phyloP scores from a whole-genome alignment of 2,329 filamentous ascomycete genomes.

The Penicillium sclerotigenum region DNA sequence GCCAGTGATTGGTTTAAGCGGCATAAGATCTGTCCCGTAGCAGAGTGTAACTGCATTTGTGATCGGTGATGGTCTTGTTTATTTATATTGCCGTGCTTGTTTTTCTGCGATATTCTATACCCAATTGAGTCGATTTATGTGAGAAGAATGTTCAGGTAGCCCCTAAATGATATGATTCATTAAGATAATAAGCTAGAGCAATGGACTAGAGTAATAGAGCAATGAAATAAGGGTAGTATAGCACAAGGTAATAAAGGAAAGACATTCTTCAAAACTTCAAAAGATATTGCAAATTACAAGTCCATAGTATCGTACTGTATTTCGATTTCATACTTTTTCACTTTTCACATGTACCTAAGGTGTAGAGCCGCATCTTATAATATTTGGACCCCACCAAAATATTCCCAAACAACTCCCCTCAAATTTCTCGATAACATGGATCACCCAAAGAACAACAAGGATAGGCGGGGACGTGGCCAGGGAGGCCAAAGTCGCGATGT shows the following conservation, averaged over 20 bases:
- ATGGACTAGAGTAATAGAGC: too few relatives aligned
- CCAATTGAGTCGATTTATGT: slow-evolving; percentile 5
- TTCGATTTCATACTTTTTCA: too few relatives aligned
- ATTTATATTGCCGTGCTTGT: background rate
- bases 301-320: too few relatives aligned
- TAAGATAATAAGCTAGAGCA: background rate
- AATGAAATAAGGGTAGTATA: too few relatives aligned
- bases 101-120: slow-evolving; percentile 13
- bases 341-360: too few relatives aligned
- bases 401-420: background rate
- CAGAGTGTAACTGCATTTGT: slow-evolving; percentile 43
- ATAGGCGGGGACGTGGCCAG: slow-evolving; percentile 5
- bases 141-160: background rate
- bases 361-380: background rate
- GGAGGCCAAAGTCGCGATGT: slow-evolving; percentile 32
- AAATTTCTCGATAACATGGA: background rate
- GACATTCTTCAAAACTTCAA: too few relatives aligned
- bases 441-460: background rate
- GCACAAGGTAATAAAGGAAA: too few relatives aligned
- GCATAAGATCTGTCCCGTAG: slow-evolving; percentile 41
- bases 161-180: too few relatives aligned
- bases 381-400: slow-evolving; percentile 1
- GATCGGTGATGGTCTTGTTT: slow-evolving; percentile 28
- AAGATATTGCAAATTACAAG: too few relatives aligned
- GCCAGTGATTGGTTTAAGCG: slow-evolving; percentile 58